Base-by-base conservation (phyloP, 345 rosid species). In the Hibiscus syriacus region DNA sequence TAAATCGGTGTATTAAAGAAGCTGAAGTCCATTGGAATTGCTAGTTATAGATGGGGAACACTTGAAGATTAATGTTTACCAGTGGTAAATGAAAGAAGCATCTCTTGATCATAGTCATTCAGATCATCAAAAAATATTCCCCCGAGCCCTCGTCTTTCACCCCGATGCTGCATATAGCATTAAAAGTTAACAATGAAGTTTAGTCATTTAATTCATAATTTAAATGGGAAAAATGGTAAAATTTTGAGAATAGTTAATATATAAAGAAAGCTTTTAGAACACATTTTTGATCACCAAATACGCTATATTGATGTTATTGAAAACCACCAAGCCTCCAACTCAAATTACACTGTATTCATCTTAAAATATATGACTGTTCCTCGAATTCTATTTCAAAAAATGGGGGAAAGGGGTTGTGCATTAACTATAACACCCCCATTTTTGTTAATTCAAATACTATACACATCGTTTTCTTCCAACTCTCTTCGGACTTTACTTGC, bases 81-180 rank as follows among this genome's bases (percentile, higher is more conserved):
- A 69, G 98, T 87, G 73, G 98, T 82, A 74, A 94, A 94, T 45
- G 89, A 74, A 67, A 94, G 90, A 73, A 91, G 98, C 98, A 91
- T 94, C 71, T 91, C 99, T 60, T 89, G 97, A 80, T 91, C 96
- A 32, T 84, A 82, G 69, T 89, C 87, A 77, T 91, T 89, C 68
- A 94, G 84, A 80, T 94, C 99, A 79, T 94, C 99, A 76, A 94
- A 94, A 81, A 94, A 94, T 58, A 94, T 85, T 55, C 97, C 99
- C 60, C 99, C 99, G 70, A 94, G 96, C 68, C 99, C 97, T 80
- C 97, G 81, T 68, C 99, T 83, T 83, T 94, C 99, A 66, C 69
- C 86, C 61, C 96, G 90, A 70, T 94, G 99, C 99, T 94, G 83
- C 78, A 90, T 25, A 73, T 2, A 67, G 26, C 64, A 52, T 52